Evolutionary conservation across 2,329 filamentous ascomycete genomes (phyloP), one percentile per base, ranked within the genome.

Genomic region (Diaporthe sp.): DNA sequence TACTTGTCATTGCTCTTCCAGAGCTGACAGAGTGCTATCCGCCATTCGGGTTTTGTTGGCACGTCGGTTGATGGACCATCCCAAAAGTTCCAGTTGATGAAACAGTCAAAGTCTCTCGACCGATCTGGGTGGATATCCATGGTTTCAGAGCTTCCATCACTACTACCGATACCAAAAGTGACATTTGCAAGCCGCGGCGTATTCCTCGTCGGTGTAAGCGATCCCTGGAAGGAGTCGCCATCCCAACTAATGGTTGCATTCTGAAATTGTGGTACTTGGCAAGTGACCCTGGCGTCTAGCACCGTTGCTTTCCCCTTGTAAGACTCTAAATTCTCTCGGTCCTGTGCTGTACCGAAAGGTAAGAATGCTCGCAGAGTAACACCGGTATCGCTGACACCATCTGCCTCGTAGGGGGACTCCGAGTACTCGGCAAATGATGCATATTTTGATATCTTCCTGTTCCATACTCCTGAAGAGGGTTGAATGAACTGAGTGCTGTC

Each of bases 381-480:
- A 1, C 65, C 47, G 9, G 65, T 53, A 55, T 53, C 65, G 27
- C 32, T 68, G 47, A 68, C 32, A 25, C 65, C 65, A n/a, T 68
- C 47, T 25, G 65, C 47, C 13, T 27, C 32, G 9, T 39, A 68
- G 1, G 47, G 13, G 22, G 65, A 32, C 9, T 68, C 65, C 8
- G 47, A 53, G 8, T 68, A 68, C 32, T 68, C 65, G 10, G 65
- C 65, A 22, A 68, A 53, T 37, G 65, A 19, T 22, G 65, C 35
- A 15, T 39, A 55, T 15, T 19, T 19, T 12, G 47, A 19, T 8
- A 15, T 19, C 35, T 69, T 69, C 4, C n/a, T 55, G 17, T 22
- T 8, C 65, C 47, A 69, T 4, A n/a, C 15, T 39, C 32, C 47
- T 4, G 2, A 12, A 5, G 32, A 27, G 5, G 32, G 32, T 1